Conservation (phyloP, 1,284 basidiomycete species). For the Pseudozyma pruni region DNA sequence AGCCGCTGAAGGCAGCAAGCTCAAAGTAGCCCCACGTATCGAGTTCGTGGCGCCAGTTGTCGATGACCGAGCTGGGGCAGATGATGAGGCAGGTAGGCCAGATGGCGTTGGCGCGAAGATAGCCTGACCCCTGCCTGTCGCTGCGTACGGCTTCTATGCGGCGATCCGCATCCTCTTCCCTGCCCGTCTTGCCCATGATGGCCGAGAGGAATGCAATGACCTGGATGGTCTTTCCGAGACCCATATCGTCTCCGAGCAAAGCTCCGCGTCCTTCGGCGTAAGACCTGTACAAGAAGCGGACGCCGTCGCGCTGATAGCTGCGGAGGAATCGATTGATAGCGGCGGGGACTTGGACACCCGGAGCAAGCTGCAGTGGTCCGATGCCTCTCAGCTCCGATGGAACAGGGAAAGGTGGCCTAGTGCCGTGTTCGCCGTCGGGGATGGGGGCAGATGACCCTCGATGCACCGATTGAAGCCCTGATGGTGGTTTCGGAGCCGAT, state of each 20-base stretch:
- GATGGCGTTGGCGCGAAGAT: constrained; percentile 35
- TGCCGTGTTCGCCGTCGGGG: background rate
- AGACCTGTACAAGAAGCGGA: constrained; percentile 78
- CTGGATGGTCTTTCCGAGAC: constrained; percentile 80
- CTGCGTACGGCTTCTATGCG: constrained; percentile 70
- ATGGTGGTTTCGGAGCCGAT: background rate
- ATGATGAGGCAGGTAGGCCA: constrained; percentile 81
- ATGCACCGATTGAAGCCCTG: background rate
- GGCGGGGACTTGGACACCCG: constrained; percentile 72
- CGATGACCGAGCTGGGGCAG: constrained; percentile 79
- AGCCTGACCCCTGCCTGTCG: constrained; percentile 18
- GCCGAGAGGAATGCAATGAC: constrained; percentile 85
- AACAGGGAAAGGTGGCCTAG: constrained; percentile 25
- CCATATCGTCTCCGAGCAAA: constrained; percentile 89
- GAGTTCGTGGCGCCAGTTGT: constrained; percentile 84
- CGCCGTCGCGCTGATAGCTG: constrained; percentile 84
- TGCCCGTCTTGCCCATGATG: constrained; percentile 81
- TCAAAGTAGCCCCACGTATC: constrained; percentile 72
- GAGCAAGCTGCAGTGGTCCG: constrained; percentile 23
- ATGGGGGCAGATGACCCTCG: background rate
- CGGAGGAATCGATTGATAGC: constrained; percentile 82
- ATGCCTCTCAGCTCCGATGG: constrained; percentile 13
- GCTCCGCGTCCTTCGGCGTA: constrained; percentile 77
- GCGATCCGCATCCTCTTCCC: constrained; percentile 74
- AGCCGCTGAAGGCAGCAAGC: constrained; percentile 31